phyloP scores from a whole-genome alignment of 2,329 filamentous ascomycete genomes.

The Trichoderma afroharzianum region DNA sequence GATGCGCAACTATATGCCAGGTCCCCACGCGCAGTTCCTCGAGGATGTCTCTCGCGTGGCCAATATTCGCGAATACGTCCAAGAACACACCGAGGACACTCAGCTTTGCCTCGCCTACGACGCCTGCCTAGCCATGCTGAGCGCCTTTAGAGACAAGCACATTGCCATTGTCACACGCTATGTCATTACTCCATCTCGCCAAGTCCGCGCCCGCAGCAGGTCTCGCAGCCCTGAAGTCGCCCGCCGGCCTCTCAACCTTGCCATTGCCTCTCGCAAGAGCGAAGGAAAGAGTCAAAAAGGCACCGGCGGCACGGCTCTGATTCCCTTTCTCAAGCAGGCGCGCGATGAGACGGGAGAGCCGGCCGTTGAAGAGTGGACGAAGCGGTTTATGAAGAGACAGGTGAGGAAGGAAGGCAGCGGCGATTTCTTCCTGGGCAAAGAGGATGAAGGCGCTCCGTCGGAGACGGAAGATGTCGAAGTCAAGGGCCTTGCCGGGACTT shows the following conservation, averaged over 20 bases:
- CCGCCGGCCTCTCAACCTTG: conserved; percentile 56
- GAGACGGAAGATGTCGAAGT: conserved; percentile 47
- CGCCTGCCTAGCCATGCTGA: conserved; percentile 71
- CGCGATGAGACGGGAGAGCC: conserved; percentile 94
- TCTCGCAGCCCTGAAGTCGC: conserved; percentile 55
- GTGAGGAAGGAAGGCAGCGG: conserved; percentile 46
- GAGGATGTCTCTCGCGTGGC: conserved; percentile 73
- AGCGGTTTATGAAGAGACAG: conserved; percentile 53
- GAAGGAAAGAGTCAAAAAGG: conserved; percentile 67
- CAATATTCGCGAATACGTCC: conserved; percentile 84
- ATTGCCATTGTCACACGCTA: conserved; percentile 95
- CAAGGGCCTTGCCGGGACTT: conserved; percentile 73
- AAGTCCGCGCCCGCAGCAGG: conserved; percentile 62
- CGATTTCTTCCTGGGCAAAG: conserved; percentile 57
- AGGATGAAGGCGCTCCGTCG: conserved; percentile 40
- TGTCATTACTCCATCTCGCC: conserved; percentile 83
- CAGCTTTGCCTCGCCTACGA: conserved; percentile 80
- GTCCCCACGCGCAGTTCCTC: conserved; percentile 83
- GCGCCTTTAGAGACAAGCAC: conserved; percentile 80
- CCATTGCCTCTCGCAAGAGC: conserved; percentile 51
- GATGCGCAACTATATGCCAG: conserved; percentile 97
- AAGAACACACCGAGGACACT: conserved; percentile 55
- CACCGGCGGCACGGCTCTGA: conserved; percentile 89
- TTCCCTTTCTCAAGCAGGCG: conserved; percentile 94
- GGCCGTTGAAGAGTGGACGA: conserved; percentile 66